Evolutionary conservation across 179 eudicot species (phyloP), one percentile per base, ranked within the genome.

Genomic region (Corrigiola litoralis): DNA sequence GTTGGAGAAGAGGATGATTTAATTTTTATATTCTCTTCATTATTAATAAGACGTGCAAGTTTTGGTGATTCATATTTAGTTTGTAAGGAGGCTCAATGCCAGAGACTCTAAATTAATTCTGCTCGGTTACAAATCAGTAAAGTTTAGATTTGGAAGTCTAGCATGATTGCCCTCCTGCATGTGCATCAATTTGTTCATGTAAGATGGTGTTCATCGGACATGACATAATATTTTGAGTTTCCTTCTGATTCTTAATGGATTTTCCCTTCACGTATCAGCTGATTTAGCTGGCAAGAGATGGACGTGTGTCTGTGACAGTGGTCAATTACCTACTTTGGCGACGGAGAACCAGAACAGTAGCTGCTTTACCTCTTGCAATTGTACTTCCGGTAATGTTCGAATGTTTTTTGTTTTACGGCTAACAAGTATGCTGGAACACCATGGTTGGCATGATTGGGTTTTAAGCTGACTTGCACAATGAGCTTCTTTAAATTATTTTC

Each of bases 311-410:
- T 92, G 98, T 69, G 58, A 64, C 60, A 71, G 46, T 58, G 85
- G 75, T 77, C 61, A 73, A 42, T 68, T 86, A 44, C 97, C 96
- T 67, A 44, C 42, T 68, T 59, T 89, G 61, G 76, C 75, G 33
- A 68, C 74, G n/a, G 61, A 70, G 47, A 73, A 58, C 59, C 80
- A 62, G 55, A 75, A 68, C 41, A 61, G 24, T 53, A 76, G 61
- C 71, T 92, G 98, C 82, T 92, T 92, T 66, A 78, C 85, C 1
- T 72, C 84, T 57, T 92, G 98, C 81, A 70, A 82, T 66, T 92
- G 98, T 83, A 72, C 75, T 65, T 82, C 90, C 45, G 98, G 98
- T 92, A 87, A 69, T 29, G 49, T 41, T 52, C 53, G 40, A 33
- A 20, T 34, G 50, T 3, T 33, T 40, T 37, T 52, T 14, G 25